Evolutionary conservation across 2,329 filamentous ascomycete genomes (phyloP).

Genomic region (Thielaviopsis musarum): DNA sequence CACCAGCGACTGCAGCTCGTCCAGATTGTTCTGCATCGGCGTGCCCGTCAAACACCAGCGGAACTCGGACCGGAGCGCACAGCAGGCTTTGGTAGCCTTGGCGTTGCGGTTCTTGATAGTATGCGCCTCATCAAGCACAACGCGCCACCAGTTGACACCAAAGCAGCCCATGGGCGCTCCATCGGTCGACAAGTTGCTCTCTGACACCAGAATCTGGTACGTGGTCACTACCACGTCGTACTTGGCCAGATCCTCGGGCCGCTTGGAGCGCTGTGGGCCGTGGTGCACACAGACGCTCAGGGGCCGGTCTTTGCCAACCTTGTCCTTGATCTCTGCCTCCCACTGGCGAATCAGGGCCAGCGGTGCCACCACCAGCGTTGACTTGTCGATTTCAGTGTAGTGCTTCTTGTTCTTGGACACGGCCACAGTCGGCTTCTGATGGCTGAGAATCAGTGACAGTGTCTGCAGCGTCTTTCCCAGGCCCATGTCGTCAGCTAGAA

Average conservation of each 20-base stretch:
- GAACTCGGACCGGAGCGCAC: slow-evolving; percentile 67
- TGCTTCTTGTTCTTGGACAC: slow-evolving; percentile 44
- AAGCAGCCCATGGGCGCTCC: slow-evolving; percentile 54
- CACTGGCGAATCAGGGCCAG: slow-evolving; percentile 91
- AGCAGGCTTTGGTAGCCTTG: slow-evolving; percentile 87
- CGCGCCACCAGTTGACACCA: slow-evolving; percentile 82
- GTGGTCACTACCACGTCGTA: slow-evolving; percentile 97
- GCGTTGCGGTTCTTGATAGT: slow-evolving; percentile 97
- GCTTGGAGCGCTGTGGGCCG: slow-evolving; percentile 69
- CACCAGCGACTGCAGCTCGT: slow-evolving; percentile 87
- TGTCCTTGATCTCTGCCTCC: slow-evolving; percentile 83
- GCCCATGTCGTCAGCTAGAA: slow-evolving; percentile 94
- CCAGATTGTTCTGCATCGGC: slow-evolving; percentile 95
- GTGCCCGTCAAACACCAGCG: slow-evolving; percentile 94
- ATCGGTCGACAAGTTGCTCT: slow-evolving; percentile 53
- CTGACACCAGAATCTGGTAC: slow-evolving; percentile 87
- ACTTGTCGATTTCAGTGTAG: slow-evolving; percentile 52
- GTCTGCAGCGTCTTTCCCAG: slow-evolving; percentile 93
- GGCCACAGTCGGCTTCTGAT: slow-evolving; percentile 42
- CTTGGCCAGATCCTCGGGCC: slow-evolving; percentile 54
- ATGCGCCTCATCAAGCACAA: slow-evolving; percentile 92
- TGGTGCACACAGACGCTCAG: slow-evolving; percentile 83
- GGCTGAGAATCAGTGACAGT: slow-evolving; percentile 71
- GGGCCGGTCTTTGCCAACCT: slow-evolving; percentile 50
- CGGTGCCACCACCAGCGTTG: slow-evolving; percentile 82